Conservation (phyloP, 345 rosid species). For the Citrus sp. region DNA sequence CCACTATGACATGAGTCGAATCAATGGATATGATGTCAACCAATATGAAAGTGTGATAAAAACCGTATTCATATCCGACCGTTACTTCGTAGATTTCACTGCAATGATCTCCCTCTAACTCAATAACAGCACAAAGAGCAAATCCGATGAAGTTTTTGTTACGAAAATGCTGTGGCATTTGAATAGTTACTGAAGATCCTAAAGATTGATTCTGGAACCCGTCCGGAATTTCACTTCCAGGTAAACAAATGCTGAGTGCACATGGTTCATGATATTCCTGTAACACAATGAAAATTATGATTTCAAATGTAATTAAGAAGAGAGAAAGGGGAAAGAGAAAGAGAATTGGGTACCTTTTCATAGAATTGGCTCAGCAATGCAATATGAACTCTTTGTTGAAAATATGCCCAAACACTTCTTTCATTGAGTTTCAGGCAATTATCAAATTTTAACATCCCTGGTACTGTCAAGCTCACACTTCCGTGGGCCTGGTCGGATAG, state of each 20-base stretch:
- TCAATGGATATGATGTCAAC: background rate
- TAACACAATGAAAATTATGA: background rate
- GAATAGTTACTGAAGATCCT: background rate
- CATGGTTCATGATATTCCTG: background rate
- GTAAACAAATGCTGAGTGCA: background rate
- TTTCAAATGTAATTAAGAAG: background rate
- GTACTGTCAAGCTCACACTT: no score
- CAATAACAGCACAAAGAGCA: background rate
- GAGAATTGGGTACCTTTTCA: background rate
- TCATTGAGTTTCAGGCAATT: conserved; percentile 5
- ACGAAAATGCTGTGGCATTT: background rate
- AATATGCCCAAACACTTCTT: background rate
- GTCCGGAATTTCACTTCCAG: conserved; percentile 7
- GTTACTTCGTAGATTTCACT: background rate
- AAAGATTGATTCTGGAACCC: background rate
- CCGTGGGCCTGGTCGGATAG: no score
- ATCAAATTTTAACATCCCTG: background rate
- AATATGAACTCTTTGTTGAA: background rate
- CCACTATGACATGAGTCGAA: background rate
- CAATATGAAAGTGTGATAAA: background rate
- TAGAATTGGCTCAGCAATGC: background rate
- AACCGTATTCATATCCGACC: background rate
- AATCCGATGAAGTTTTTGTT: background rate
- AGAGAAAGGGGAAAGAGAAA: background rate
- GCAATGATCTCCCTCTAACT: background rate